Percentiles rank a stretch among this genome's conserved stretches.
These are phyloP conservation scores for Lasiosphaeris hirsuta DNA, from an alignment of 495 filamentous ascomycete species.

Conservation along the genomic window DNA sequence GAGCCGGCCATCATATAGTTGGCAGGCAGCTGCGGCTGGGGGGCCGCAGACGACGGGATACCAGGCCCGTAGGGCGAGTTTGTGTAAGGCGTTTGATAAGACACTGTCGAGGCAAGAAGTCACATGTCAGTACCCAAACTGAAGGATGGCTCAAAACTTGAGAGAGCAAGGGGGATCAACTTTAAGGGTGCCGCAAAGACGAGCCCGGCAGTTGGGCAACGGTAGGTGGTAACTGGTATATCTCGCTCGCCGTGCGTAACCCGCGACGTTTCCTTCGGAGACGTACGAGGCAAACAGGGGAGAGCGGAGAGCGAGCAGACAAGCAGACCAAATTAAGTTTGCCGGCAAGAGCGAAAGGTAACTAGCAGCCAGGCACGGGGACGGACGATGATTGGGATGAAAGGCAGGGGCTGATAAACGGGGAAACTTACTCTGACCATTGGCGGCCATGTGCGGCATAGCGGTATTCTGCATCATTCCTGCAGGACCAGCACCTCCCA, in stretches of 20 bases:
- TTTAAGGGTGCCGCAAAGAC: too few species aligned
- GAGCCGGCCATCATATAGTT: conserved; percentile 48
- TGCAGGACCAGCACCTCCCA: conserved; percentile 46
- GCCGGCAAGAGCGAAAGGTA: not conserved
- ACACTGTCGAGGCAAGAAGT: conserved; percentile 32
- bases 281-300: too few species aligned
- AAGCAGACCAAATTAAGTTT: not conserved
- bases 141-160: too few species aligned
- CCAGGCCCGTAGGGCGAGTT: conserved; percentile 47
- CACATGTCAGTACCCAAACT: not conserved
- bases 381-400: not conserved
- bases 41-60: conserved; percentile 40
- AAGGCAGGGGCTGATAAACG: conserved; percentile 12
- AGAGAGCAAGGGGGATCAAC: too few species aligned
- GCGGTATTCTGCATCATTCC: conserved; percentile 53
- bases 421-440: conserved; percentile 47
- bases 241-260: too few species aligned
- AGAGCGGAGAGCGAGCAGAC: too few species aligned
- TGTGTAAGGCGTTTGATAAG: conserved; percentile 53
- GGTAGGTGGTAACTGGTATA: too few species aligned
- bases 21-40: conserved; percentile 43
- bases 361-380: conserved; percentile 1
- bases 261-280: too few species aligned
- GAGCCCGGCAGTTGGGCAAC: too few species aligned
- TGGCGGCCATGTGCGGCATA: conserved; percentile 51